Base-by-base conservation (phyloP, 352 stramenopile genomes). In the Phytophthora europaea region DNA sequence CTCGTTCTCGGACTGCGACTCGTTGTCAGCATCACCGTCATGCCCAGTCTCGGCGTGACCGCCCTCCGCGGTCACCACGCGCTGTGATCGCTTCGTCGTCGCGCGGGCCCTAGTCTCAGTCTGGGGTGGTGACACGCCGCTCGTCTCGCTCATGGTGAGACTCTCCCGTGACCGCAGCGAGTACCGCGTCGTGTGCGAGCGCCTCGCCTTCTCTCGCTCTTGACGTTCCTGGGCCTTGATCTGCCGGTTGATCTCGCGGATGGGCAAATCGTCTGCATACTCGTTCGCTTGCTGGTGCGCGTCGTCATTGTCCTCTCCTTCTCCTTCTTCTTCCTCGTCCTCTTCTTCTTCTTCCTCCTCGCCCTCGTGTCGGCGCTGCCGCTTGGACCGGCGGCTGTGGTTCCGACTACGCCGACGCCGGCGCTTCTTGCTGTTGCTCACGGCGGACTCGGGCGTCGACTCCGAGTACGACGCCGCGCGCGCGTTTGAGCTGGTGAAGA, bases 151-250 rank as follows among this genome's bases (percentile, higher is more conserved):
- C 48, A 53, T 65, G 9, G 45, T 70, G 48, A 86, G 69, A 57
- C 68, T 83, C 28, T 89, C 79, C 23, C 82, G 76, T 4, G 79
- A 90, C 13, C 88, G 86, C 61, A 95, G 64, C 4, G 85, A 79
- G 51, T 94, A 95, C 16, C 85, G 82, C 5, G 79, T 78, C 9
- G 79, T 72, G n/a, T 76, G 72, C 6, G 67, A 62, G 36, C 51
- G 70, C 62, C 43, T 60, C 64, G 57, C 67, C 36, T 82, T 73
- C 20, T 72, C 77, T 59, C 34, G 23, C 15, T 82, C 68, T 47
- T 76, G 22, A 1, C 73, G 80, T 56, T 92, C 75, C 48, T 91
- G 79, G 5, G 72, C 69, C 43, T 82, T 75, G 10, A 92, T 89
- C 12, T 69, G 72, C 12, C 80, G 78, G 54, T 89, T 88, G 51